Conservation (phyloP, 2,329 filamentous ascomycete species). For the Akanthomyces uredinophilus region DNA sequence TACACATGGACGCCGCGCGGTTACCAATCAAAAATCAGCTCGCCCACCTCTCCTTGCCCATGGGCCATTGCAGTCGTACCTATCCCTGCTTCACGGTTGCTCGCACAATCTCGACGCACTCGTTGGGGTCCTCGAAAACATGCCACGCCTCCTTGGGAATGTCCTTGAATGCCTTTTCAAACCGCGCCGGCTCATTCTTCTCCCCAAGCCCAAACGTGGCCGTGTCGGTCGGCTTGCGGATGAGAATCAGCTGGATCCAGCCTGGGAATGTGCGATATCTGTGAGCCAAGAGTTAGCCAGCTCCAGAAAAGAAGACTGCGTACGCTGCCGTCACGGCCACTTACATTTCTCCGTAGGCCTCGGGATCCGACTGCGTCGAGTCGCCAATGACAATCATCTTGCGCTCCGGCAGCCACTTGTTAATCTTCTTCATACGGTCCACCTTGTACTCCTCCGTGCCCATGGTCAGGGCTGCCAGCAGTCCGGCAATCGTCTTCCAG, state of each 20-base stretch:
- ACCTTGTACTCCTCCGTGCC: slow-evolving; percentile 85
- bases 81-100: slow-evolving; percentile 8
- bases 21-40: background rate
- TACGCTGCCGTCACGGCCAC: slow-evolving; percentile 19
- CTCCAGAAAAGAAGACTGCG: background rate
- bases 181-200: slow-evolving; percentile 69
- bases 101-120: slow-evolving; percentile 41
- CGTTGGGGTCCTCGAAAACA: slow-evolving; percentile 72
- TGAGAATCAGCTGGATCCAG: slow-evolving; percentile 81
- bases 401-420: slow-evolving; percentile 70
- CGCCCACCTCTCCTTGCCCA: background rate
- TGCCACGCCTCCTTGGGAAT: slow-evolving; percentile 70
- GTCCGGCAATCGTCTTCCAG: slow-evolving; percentile 77
- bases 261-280: slow-evolving; percentile 60
- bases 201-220: slow-evolving; percentile 63
- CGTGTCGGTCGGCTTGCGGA: slow-evolving; percentile 76
- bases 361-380: slow-evolving; percentile 85
- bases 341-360: slow-evolving; percentile 79
- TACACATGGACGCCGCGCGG: background rate
- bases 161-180: slow-evolving; percentile 75
- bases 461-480: slow-evolving; percentile 73
- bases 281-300: slow-evolving; percentile 15
- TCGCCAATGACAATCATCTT: slow-evolving; percentile 85
- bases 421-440: slow-evolving; percentile 70
- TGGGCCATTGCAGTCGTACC: background rate